phyloP scores from a whole-genome alignment of 2,329 filamentous ascomycete species.

The Phialophora verrucosa region DNA sequence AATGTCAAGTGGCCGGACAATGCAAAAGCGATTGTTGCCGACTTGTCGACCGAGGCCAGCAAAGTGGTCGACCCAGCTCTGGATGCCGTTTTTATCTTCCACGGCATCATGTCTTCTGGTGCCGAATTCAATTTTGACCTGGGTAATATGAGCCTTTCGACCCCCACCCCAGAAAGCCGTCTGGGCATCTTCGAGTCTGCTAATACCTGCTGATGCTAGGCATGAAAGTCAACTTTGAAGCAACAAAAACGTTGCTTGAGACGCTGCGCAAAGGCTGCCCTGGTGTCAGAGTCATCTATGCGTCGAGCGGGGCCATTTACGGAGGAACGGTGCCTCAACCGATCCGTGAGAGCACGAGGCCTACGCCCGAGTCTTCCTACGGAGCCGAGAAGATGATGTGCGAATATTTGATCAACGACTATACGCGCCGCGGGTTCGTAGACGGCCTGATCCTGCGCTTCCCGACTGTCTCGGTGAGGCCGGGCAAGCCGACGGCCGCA shows the following conservation, averaged over 20 bases:
- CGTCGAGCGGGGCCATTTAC: conserved; percentile 67
- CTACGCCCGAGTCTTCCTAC: conserved; percentile 66
- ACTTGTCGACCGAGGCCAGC: background rate
- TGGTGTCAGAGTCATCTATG: conserved; percentile 64
- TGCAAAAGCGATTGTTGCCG: background rate
- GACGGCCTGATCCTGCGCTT: conserved; percentile 64
- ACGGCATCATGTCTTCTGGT: conserved; percentile 70
- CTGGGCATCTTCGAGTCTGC: no score
- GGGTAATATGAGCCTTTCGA: no score
- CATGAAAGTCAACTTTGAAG: conserved; percentile 65
- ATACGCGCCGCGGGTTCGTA: conserved; percentile 63
- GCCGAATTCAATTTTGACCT: conserved; percentile 65
- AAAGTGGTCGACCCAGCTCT: conserved; percentile 45
- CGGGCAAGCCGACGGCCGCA: conserved; percentile 57
- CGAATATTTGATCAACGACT: conserved; percentile 66
- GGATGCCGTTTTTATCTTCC: conserved; percentile 64
- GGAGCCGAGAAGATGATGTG: conserved; percentile 67
- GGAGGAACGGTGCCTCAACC: conserved; percentile 59
- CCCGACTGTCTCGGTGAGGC: conserved; percentile 64
- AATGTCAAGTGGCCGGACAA: background rate
- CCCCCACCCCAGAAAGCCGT: no score
- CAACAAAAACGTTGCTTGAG: conserved; percentile 61
- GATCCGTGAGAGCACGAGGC: conserved; percentile 57
- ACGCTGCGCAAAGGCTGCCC: conserved; percentile 55
- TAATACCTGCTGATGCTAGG: conserved; percentile 42